These are phyloP conservation scores for Spergularia marina DNA, from an alignment of 148 eudicot genomes.

Conservation along the genomic window DNA sequence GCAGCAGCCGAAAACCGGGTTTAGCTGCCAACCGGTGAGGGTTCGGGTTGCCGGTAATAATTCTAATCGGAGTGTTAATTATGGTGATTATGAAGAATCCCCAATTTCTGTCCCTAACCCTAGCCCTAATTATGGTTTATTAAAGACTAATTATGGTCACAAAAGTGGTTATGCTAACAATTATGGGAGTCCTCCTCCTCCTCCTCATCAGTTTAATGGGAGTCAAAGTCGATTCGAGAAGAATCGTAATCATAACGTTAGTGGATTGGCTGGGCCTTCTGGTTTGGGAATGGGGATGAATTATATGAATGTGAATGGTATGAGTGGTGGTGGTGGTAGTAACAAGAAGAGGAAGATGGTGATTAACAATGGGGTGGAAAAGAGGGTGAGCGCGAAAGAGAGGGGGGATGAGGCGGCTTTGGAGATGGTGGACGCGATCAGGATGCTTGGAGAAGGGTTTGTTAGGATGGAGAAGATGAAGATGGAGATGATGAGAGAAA, in stretches of 20 bases:
- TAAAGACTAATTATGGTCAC: background rate
- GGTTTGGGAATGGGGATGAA: constrained; percentile 19
- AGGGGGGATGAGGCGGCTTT: constrained; percentile 24
- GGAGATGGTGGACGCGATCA: constrained; percentile 61
- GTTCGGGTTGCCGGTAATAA: constrained; percentile 30
- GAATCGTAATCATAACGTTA: constrained; percentile 14
- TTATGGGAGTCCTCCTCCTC: constrained; percentile 5
- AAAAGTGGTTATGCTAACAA: background rate
- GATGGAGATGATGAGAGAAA: constrained; percentile 74
- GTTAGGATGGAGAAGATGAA: constrained; percentile 82
- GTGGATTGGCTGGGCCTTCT: constrained; percentile 6
- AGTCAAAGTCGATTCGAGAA: constrained; percentile 29
- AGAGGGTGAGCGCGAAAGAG: constrained; percentile 31
- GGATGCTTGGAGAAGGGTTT: constrained; percentile 72
- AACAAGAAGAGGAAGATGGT: constrained; percentile 1
- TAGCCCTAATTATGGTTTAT: constrained; percentile 16
- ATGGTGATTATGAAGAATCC: constrained; percentile 14
- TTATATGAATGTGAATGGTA: constrained; percentile 2
- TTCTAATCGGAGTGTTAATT: constrained; percentile 13
- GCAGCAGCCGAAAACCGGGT: constrained; percentile 5
- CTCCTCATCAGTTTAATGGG: constrained; percentile 12
- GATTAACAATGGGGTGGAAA: constrained; percentile 35
- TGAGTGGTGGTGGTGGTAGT: background rate
- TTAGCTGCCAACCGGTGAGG: constrained; percentile 24
- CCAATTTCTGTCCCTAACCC: constrained; percentile 27